Conservation (phyloP, 257 asterid species). For the Solanum rostratum region DNA sequence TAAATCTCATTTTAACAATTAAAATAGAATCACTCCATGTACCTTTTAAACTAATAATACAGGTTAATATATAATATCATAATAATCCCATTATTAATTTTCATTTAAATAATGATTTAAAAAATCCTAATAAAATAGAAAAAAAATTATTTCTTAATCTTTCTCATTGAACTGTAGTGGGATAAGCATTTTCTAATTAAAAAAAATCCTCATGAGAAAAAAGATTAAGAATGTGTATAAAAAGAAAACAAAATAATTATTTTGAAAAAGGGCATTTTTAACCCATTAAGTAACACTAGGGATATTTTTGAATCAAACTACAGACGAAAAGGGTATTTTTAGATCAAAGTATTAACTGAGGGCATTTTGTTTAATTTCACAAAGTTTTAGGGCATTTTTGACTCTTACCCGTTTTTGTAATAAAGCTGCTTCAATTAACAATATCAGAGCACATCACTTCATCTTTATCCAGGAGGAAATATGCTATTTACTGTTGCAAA, state of each 20-base stretch:
- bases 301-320: background rate
- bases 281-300: background rate
- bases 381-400: background rate
- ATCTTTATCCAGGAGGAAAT: background rate
- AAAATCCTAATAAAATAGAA: background rate
- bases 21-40: background rate
- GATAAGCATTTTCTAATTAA: background rate
- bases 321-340: background rate
- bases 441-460: background rate
- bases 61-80: background rate
- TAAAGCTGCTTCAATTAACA: background rate
- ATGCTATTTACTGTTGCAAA: background rate
- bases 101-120: background rate
- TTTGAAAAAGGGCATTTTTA: background rate
- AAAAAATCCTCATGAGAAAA: background rate
- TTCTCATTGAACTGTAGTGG: background rate
- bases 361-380: background rate
- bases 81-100: background rate
- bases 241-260: background rate
- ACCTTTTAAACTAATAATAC: background rate
- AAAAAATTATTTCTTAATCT: background rate
- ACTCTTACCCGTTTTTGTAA: background rate
- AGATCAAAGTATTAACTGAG: background rate
- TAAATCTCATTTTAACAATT: background rate
- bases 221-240: background rate